These are phyloP conservation scores for sunflower (Helianthus annuus) DNA, from an alignment of 129 eudicot genomes.

Conservation along the genomic window HanXRQr2.0-SUNRISE NC_035444.2:55441809-55442308, in stretches of 20 bases:
- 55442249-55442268: too few relatives aligned
- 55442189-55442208: neutral
- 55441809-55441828: constrained; percentile 27
- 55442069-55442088: too few relatives aligned
- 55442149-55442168: too few relatives aligned
- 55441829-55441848: constrained; percentile 22
- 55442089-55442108: too few relatives aligned
- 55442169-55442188: neutral
- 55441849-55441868: constrained; percentile 51
- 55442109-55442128: neutral
- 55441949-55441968: too few relatives aligned
- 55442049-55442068: constrained; percentile 16
- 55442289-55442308: too few relatives aligned
- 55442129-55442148: too few relatives aligned
- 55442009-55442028: constrained; percentile 15
- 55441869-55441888: constrained; percentile 67
- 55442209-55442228: too few relatives aligned
- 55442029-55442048: constrained; percentile 18
- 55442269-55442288: too few relatives aligned
- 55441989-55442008: constrained; percentile 16
- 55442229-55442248: too few relatives aligned
- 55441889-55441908: too few relatives aligned
- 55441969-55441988: neutral
- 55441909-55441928: too few relatives aligned
- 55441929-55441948: neutral